These are phyloP conservation scores for Elaeis guineensis DNA, from an alignment of 176 grass and related monocot species.

Conservation along the genomic window DNA sequence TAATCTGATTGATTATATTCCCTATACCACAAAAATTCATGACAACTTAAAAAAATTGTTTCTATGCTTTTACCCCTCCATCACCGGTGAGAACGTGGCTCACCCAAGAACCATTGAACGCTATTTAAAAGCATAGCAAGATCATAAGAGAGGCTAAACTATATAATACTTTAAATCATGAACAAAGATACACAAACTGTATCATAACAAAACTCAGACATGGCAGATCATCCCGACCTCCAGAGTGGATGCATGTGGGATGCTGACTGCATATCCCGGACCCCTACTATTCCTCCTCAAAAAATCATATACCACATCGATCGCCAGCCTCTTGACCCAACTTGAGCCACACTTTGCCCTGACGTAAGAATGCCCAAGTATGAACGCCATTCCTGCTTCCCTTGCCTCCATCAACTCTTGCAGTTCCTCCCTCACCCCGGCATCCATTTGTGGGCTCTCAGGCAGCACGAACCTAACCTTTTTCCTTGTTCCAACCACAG, in stretches of 20 bases:
- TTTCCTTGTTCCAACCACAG: conserved; percentile 12
- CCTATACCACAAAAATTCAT: no score
- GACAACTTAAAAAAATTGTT: no score
- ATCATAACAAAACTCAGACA: conserved; percentile 31
- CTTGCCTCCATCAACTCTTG: conserved; percentile 70
- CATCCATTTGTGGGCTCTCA: conserved; percentile 34
- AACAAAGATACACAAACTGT: no score
- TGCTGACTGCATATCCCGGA: conserved; percentile 36
- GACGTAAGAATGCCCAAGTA: conserved; percentile 57
- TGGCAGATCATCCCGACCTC: conserved; percentile 94
- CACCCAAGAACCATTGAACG: no score
- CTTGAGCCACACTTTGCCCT: conserved; percentile 61
- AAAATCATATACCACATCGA: conserved; percentile 68
- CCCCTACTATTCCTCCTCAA: conserved; percentile 74
- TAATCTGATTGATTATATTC: no score
- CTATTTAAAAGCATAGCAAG: no score
- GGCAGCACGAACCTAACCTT: conserved; percentile 66
- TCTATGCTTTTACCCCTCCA: no score
- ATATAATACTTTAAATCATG: no score
- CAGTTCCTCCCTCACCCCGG: conserved; percentile 41
- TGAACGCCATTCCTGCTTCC: conserved; percentile 82
- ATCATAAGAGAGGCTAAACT: no score
- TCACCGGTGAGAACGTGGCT: no score
- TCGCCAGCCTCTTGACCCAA: conserved; percentile 43
- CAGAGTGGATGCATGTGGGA: conserved; percentile 64